Base-by-base conservation (phyloP, 1,139 yeast species). In the Geotrichum reessii region DNA sequence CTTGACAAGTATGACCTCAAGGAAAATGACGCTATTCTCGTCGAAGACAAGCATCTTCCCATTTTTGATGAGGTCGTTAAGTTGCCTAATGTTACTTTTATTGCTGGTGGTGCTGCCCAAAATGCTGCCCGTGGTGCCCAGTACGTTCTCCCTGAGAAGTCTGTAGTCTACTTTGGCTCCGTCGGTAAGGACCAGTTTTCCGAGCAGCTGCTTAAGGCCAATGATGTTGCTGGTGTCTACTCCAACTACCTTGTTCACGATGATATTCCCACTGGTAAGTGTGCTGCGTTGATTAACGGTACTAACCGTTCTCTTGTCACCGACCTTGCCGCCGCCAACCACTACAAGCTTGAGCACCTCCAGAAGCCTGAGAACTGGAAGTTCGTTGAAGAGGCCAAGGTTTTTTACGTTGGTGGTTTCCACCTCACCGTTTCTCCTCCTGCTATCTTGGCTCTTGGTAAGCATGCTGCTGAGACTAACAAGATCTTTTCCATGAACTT, bases 31-130 rank as follows among this genome's bases (percentile, higher is more conserved):
- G 99, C 99, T 65, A 91, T 93, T 69, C 83, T 93, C 65, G 91
- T 86, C 58, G 98, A 92, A 69, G 92, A 85, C 65, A 82, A 86
- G 75, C 97, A 90, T 77, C 76, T 85, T 82, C 89, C 92, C 59
- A 88, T 93, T 73, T 93, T 79, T 74, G 86, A 82, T 61, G 98
- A 92, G 75, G 81, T 87, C 66, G 77, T 89, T 64, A 74, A 79
- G 56, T 77, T 78, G 72, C 78, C 81, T 50, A 83, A 80, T 63
- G 85, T 88, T 66, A 82, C 84, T 70, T 77, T 85, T 64, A 83
- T 93, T 67, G 99, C 99, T 63, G 99, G 99, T 67, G 99, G 99
- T 73, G 99, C 99, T 67, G 99, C 98, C 62, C 99, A 93, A 78
- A 93, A 93, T 79, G 86, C 99, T 64, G 97, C 99, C 61, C 85